These are phyloP conservation scores for Amylostereum areolatum DNA, from an alignment of 1,284 basidiomycete species.

Conservation along the genomic window DNA sequence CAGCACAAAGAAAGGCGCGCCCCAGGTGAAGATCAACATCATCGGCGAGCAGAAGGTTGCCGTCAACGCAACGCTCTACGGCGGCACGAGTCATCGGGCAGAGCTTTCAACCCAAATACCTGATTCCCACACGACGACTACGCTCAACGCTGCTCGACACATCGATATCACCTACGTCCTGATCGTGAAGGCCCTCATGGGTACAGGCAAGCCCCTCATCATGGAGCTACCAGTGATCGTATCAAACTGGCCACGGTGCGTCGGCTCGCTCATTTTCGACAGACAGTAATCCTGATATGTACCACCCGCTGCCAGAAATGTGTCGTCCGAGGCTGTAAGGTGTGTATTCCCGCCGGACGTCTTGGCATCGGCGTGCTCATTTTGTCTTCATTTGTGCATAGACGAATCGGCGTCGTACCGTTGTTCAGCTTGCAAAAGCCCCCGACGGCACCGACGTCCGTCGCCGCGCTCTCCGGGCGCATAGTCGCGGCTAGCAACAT, in stretches of 20 bases:
- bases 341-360: slow-evolving; percentile 1
- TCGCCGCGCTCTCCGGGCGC: background rate
- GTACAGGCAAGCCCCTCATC: slow-evolving; percentile 54
- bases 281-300: slow-evolving; percentile 19
- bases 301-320: slow-evolving; percentile 41
- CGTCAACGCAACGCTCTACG: slow-evolving; percentile 65
- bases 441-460: background rate
- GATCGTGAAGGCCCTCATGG: slow-evolving; percentile 70
- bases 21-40: slow-evolving; percentile 46
- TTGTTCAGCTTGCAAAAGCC: too few species aligned
- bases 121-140: slow-evolving; percentile 65
- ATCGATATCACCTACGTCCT: slow-evolving; percentile 80
- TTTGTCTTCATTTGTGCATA: slow-evolving; percentile 17
- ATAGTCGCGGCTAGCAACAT: background rate
- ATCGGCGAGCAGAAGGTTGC: slow-evolving; percentile 64
- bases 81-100: slow-evolving; percentile 62
- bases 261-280: slow-evolving; percentile 8
- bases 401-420: slow-evolving; percentile 67
- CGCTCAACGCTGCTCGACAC: slow-evolving; percentile 69
- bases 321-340: slow-evolving; percentile 14
- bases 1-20: slow-evolving; percentile 47
- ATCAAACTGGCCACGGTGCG: slow-evolving; percentile 76
- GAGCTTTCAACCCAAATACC: slow-evolving; percentile 68
- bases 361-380: background rate
- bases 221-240: slow-evolving; percentile 73